Percentiles rank a stretch among this genome's conserved stretches.
Conservation (phyloP, 345 rosid species). For the Acer saccharum region DNA sequence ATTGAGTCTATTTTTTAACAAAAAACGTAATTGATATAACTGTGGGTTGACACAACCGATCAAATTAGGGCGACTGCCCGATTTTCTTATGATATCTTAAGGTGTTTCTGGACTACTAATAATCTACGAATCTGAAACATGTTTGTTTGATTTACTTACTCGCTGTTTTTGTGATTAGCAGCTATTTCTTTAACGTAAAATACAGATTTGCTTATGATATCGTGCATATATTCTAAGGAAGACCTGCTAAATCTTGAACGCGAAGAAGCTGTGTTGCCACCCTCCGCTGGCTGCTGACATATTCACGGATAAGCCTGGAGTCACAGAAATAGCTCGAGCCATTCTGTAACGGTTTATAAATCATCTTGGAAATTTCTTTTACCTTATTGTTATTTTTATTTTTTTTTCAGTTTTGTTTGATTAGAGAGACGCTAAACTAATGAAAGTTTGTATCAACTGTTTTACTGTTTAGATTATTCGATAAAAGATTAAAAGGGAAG, state of each 20-base stretch:
- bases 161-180: not conserved
- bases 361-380: not conserved
- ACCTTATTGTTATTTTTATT: not conserved
- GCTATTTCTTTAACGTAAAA: constrained; percentile 49
- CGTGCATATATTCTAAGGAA: constrained; percentile 87
- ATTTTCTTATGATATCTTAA: not conserved
- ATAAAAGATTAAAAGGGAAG: not conserved
- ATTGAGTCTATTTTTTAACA: constrained; percentile 4
- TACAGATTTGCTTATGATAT: constrained; percentile 89
- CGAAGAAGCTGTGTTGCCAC: not conserved
- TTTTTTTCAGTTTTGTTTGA: not conserved
- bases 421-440: not conserved
- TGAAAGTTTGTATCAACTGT: not conserved
- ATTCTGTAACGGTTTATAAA: not conserved
- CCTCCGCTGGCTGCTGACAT: not conserved
- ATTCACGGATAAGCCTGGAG: not conserved
- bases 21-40: not conserved
- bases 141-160: not conserved
- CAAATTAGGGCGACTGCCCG: not conserved
- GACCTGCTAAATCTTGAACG: not conserved
- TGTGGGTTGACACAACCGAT: constrained; percentile 7
- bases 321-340: not conserved
- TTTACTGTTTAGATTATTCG: not conserved
- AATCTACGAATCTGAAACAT: no score
- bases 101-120: no score